A percentile compares a stretch with the other conserved stretches of the same genome.
Evolutionary conservation across 805 yeast species (phyloP).

Genomic region (Myxozyma sirexii): DNA sequence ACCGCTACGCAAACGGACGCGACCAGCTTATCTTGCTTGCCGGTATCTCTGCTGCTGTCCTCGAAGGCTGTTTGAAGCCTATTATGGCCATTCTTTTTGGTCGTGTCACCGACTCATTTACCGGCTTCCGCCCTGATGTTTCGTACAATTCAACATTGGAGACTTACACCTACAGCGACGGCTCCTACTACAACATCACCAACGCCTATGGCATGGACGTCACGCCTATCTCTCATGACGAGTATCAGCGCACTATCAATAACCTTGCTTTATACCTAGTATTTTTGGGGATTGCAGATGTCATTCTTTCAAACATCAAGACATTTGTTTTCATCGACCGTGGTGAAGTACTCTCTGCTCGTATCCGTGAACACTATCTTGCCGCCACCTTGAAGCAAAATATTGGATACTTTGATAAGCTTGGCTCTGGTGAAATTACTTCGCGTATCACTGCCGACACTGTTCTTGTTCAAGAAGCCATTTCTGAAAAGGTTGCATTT

Average conservation of each 20-base stretch:
- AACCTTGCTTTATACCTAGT: constrained; percentile 41
- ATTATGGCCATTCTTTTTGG: constrained; percentile 43
- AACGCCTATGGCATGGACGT: neutral
- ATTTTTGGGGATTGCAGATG: constrained; percentile 46
- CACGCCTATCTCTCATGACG: constrained; percentile 23
- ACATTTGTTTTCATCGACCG: constrained; percentile 45
- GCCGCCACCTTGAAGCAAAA: constrained; percentile 46
- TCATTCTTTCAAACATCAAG: constrained; percentile 38
- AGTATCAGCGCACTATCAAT: constrained; percentile 16
- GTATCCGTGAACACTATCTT: constrained; percentile 46
- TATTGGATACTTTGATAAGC: constrained; percentile 48
- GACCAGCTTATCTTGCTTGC: constrained; percentile 40
- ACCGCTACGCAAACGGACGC: constrained; percentile 42
- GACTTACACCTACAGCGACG: constrained; percentile 11
- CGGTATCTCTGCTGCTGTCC: constrained; percentile 43
- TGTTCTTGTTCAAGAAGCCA: constrained; percentile 48
- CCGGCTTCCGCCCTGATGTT: constrained; percentile 36
- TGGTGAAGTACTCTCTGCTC: constrained; percentile 48
- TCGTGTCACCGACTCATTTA: constrained; percentile 43
- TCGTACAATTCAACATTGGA: constrained; percentile 33
- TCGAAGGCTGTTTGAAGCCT: constrained; percentile 47
- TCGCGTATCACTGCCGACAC: constrained; percentile 49
- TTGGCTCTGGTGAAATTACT: constrained; percentile 50
- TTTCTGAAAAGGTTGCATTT: constrained; percentile 48
- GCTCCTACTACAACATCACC: constrained; percentile 29